Evolutionary conservation across 306 rosid species (phyloP), one percentile per base, ranked within the genome.

Genomic region (Sicyos edulis): DNA sequence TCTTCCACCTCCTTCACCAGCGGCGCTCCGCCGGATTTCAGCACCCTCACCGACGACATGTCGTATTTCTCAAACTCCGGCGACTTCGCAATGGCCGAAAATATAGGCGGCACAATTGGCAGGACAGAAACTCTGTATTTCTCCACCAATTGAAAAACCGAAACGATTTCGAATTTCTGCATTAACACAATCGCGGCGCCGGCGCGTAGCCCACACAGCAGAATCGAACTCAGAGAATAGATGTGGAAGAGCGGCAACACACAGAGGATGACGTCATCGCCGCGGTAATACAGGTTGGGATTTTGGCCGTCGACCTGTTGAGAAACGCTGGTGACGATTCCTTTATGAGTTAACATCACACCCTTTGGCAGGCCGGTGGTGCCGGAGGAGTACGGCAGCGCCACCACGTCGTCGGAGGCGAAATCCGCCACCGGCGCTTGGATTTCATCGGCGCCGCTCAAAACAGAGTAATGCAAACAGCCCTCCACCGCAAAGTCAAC

Each of bases 241-340:
- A 89, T 89, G 42, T 91, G 96, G 19, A 89, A 89, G 10, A 91
- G 78, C 0, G 96, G 97, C 70, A 87, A 71, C 0, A 89, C 92
- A 42, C 95, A 92, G 4, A 92, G 78, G 2, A 92, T 49, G n/a
- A 81, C 93, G 60, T 92, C 96, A 6, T 83, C 80, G 0, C 8
- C 19, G 16, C 64, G 70, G 59, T 72, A 91, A 5, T 86, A 83
- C 11, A 91, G 68, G 71, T 91, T 91, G 0, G 97, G 97, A 24
- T 91, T 91, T 24, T 87, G 89, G 8, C 97, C 96, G 45, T 92
- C 97, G 6, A 92, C 91, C 20, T 87, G 97, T 8, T 92, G 96
- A 0, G 83, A 84, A 7, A 89, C 88, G 54, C 95, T 86, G 0
- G 88, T 89, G 9, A 92, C 90, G 2, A 89, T 44, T 2, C 97